These are phyloP conservation scores for Trypanosoma congolense DNA, from an alignment of 208 protist genomes.

Conservation along the genomic window DNA sequence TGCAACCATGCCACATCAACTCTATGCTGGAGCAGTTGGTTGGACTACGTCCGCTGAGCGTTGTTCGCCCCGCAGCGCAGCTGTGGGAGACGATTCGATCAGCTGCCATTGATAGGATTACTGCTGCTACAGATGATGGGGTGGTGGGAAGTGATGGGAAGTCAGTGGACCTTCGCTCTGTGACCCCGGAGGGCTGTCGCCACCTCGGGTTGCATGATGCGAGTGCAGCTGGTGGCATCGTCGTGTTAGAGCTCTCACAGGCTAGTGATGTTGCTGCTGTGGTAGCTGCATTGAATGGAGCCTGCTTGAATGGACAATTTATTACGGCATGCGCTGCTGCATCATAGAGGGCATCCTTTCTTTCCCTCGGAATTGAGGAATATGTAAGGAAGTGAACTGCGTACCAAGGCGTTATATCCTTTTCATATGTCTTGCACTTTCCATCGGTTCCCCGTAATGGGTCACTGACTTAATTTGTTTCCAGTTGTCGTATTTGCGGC, in stretches of 20 bases:
- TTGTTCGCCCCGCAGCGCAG: conserved; percentile 56
- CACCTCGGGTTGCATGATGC: conserved; percentile 48
- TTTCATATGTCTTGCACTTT: too few relatives aligned
- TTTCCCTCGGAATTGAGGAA: too few relatives aligned
- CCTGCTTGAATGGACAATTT: conserved; percentile 59
- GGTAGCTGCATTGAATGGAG: conserved; percentile 51
- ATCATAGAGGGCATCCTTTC: too few relatives aligned
- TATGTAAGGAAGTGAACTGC: too few relatives aligned
- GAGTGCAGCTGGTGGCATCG: conserved; percentile 51
- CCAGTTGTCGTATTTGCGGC: too few relatives aligned
- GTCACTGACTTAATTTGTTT: too few relatives aligned
- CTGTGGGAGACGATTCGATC: conserved; percentile 10
- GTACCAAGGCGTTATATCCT: too few relatives aligned
- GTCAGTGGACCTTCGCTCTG: background rate
- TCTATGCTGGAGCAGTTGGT: conserved; percentile 60
- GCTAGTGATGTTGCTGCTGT: conserved; percentile 30
- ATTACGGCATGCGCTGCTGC: conserved; percentile 42
- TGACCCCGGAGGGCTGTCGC: background rate
- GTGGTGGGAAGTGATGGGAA: background rate
- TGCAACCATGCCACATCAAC: conserved; percentile 39
- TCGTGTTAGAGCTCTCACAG: conserved; percentile 51
- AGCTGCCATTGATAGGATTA: background rate
- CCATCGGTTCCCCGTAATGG: too few relatives aligned
- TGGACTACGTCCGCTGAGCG: conserved; percentile 30
- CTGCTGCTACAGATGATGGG: background rate